A percentile compares a stretch with the other conserved stretches of the same genome.
phyloP scores from a whole-genome alignment of 805 yeast genomes.

The Candida vartiovaarae region DNA sequence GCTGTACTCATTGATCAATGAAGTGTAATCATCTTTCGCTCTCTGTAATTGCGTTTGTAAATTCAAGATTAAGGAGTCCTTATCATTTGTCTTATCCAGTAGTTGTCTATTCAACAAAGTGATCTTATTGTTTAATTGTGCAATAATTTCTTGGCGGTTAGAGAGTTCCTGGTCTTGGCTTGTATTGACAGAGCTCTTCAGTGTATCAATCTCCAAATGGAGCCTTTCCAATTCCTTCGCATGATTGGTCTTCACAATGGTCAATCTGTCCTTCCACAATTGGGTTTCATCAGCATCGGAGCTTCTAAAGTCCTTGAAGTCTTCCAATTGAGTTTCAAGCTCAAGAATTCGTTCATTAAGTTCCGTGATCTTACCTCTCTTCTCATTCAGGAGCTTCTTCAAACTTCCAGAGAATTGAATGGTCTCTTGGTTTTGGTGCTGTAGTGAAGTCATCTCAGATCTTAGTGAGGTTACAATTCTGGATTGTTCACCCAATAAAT shows the following conservation, averaged over 20 bases:
- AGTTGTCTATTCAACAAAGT: conserved; percentile 9
- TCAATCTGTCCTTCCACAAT: conserved; percentile 17
- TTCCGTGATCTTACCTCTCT: conserved; percentile 9
- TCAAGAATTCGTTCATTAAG: conserved; percentile 10
- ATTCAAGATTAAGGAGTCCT: conserved; percentile 9
- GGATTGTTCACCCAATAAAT: conserved; percentile 10
- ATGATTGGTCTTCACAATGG: conserved; percentile 17
- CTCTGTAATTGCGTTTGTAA: conserved; percentile 8
- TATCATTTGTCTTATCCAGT: conserved; percentile 6
- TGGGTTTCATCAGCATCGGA: conserved; percentile 13
- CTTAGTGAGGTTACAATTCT: conserved; percentile 9
- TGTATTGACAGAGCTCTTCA: conserved; percentile 4
- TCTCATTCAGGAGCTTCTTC: conserved; percentile 15
- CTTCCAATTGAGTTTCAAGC: conserved; percentile 13
- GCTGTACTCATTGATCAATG: conserved; percentile 20
- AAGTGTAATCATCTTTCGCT: conserved; percentile 12
- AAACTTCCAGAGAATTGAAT: conserved; percentile 3
- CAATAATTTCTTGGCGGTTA: conserved; percentile 9
- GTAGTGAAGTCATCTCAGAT: conserved; percentile 10
- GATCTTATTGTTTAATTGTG: conserved; percentile 15
- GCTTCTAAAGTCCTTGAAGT: conserved; percentile 2
- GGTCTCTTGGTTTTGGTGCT: conserved; percentile 13
- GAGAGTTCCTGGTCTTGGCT: conserved; percentile 7
- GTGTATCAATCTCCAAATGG: conserved; percentile 9
- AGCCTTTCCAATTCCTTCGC: conserved; percentile 17